phyloP scores from a whole-genome alignment of 2,329 filamentous ascomycete species.

The Canariomyces notabilis region DNA sequence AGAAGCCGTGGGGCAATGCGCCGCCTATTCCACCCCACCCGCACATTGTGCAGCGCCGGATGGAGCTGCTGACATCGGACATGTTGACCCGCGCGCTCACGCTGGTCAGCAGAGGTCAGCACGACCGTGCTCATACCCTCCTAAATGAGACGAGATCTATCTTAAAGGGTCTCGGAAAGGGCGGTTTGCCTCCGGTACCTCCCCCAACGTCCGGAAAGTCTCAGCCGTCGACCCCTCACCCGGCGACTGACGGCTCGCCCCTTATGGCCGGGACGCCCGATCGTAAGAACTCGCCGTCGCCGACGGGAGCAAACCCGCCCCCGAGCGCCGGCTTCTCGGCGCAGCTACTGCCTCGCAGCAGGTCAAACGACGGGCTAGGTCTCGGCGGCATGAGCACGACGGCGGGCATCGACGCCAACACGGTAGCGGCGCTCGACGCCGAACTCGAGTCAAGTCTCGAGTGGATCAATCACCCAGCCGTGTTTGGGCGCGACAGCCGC shows the following conservation, averaged over 20 bases:
- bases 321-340: constrained; percentile 38
- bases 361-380: constrained; percentile 54
- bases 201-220: constrained; percentile 48
- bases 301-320: constrained; percentile 44
- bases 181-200: constrained; percentile 83
- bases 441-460: constrained; percentile 88
- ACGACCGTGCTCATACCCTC: constrained; percentile 88
- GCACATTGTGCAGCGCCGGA: constrained; percentile 88
- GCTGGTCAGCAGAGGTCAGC: constrained; percentile 83
- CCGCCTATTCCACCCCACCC: constrained; percentile 93
- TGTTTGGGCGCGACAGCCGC: constrained; percentile 87
- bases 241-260: constrained; percentile 40
- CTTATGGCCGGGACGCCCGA: constrained; percentile 45
- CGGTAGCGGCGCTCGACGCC: constrained; percentile 80
- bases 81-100: constrained; percentile 93
- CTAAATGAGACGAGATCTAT: constrained; percentile 92
- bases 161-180: constrained; percentile 91
- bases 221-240: constrained; percentile 46
- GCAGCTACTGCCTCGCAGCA: constrained; percentile 44
- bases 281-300: constrained; percentile 52
- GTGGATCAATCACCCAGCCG: constrained; percentile 95
- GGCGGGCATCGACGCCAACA: constrained; percentile 75
- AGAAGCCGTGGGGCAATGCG: constrained; percentile 57
- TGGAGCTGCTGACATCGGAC: constrained; percentile 96
- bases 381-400: constrained; percentile 40